These are phyloP conservation scores for Berkeleyomyces basicola DNA, from an alignment of 2,329 filamentous ascomycete genomes.

Conservation along the genomic window DNA sequence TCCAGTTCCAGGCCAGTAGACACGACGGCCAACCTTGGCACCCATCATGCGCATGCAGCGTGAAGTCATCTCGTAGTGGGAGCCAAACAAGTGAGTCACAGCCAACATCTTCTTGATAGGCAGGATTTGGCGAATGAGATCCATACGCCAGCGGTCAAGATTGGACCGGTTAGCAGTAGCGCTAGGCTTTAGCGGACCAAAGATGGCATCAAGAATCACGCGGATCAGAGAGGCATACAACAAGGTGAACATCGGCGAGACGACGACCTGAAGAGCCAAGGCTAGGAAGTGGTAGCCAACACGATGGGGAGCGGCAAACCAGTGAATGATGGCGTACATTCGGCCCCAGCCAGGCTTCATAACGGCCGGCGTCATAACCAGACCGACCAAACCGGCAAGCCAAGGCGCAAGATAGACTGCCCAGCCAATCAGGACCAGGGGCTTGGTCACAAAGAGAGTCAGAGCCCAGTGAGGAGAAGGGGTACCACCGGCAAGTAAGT, in stretches of 20 bases:
- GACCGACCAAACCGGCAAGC: constrained; percentile 27
- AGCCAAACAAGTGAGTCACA: constrained; percentile 33
- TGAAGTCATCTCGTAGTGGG: constrained; percentile 39
- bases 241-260: constrained; percentile 30
- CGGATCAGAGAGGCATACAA: constrained; percentile 26
- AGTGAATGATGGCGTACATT: constrained; percentile 28
- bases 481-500: constrained; percentile 23
- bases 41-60: constrained; percentile 33
- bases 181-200: constrained; percentile 24
- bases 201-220: constrained; percentile 23
- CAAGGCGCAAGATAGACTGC: constrained; percentile 30
- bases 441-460: constrained; percentile 25
- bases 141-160: constrained; percentile 28
- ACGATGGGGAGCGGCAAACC: constrained; percentile 31
- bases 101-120: constrained; percentile 29
- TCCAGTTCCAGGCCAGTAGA: constrained; percentile 42
- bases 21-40: constrained; percentile 33
- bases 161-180: constrained; percentile 20
- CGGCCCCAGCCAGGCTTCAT: constrained; percentile 18
- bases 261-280: constrained; percentile 23
- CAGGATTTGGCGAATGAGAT: constrained; percentile 28
- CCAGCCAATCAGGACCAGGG: constrained; percentile 24
- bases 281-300: constrained; percentile 35
- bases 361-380: constrained; percentile 25
- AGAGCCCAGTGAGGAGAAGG: constrained; percentile 30